Percentiles rank a stretch among this genome's conserved stretches.
Evolutionary conservation across 2,329 filamentous ascomycete species (phyloP).

Genomic region (Epichloe sylvatica): DNA sequence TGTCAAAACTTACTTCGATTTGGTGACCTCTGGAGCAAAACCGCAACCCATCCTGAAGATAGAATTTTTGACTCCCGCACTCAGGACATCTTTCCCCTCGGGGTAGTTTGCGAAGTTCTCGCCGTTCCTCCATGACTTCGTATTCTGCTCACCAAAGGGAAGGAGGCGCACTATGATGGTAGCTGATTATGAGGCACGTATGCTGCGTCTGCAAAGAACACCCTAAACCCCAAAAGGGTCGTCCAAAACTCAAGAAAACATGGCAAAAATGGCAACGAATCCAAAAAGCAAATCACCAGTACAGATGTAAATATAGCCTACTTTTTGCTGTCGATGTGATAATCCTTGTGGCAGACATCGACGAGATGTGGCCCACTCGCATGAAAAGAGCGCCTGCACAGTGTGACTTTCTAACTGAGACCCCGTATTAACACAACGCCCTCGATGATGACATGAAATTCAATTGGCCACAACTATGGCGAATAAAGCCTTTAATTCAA

Average conservation of each 20-base stretch:
- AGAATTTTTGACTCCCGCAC: constrained; percentile 60
- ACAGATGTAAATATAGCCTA: no score
- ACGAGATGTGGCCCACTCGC: no score
- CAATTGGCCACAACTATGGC: no score
- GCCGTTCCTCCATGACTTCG: constrained; percentile 24
- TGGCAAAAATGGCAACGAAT: neutral
- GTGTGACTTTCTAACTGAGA: no score
- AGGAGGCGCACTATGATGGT: neutral
- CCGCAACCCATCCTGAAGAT: constrained; percentile 59
- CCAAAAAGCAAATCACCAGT: no score
- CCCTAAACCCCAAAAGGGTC: neutral
- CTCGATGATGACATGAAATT: no score
- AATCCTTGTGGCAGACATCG: no score
- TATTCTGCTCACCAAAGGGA: no score
- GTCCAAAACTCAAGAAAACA: neutral
- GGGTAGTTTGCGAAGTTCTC: constrained; percentile 37
- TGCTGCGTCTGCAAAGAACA: neutral
- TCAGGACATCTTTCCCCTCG: constrained; percentile 40
- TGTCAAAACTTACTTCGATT: constrained; percentile 45
- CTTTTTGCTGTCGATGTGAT: no score
- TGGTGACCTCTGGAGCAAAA: constrained; percentile 74
- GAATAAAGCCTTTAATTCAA: no score
- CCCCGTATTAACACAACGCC: no score
- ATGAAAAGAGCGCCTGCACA: no score
- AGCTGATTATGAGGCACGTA: neutral